Conservation (phyloP, 306 rosid genomes). For the Cicer arietinum region DNA sequence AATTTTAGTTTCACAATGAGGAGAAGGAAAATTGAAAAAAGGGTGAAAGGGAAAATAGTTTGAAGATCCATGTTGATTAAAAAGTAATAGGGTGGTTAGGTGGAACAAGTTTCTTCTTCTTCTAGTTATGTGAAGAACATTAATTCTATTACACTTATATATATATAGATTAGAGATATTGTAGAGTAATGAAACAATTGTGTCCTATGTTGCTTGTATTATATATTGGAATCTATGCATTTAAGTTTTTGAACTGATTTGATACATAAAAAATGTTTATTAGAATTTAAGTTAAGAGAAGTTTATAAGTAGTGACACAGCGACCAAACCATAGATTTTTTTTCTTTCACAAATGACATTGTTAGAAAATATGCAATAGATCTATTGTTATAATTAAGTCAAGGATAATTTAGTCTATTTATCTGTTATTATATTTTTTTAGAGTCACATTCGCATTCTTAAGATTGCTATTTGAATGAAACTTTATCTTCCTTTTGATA, state of each 20-base stretch:
- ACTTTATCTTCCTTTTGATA: no score
- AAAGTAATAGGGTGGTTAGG: neutral
- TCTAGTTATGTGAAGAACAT: neutral
- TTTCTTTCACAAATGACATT: no score
- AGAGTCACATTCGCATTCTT: no score
- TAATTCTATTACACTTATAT: neutral
- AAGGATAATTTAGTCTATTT: no score
- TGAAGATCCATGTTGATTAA: conserved; percentile 19
- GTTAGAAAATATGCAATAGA: no score
- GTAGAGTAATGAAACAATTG: neutral
- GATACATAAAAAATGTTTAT: no score
- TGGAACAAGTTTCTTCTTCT: neutral
- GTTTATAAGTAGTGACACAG: no score
- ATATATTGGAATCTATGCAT: neutral
- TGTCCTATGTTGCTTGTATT: neutral
- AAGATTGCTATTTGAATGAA: no score
- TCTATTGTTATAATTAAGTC: no score
- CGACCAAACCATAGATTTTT: no score
- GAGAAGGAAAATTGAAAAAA: neutral
- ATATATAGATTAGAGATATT: neutral
- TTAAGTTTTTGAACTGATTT: neutral
- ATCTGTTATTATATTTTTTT: no score
- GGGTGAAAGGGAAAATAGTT: conserved; percentile 3
- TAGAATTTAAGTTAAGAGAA: no score
- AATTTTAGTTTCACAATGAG: conserved; percentile 20